These are phyloP conservation scores for Leccinum disarticulatum DNA, from an alignment of 768 basidiomycete species.

Conservation along the genomic window DNA sequence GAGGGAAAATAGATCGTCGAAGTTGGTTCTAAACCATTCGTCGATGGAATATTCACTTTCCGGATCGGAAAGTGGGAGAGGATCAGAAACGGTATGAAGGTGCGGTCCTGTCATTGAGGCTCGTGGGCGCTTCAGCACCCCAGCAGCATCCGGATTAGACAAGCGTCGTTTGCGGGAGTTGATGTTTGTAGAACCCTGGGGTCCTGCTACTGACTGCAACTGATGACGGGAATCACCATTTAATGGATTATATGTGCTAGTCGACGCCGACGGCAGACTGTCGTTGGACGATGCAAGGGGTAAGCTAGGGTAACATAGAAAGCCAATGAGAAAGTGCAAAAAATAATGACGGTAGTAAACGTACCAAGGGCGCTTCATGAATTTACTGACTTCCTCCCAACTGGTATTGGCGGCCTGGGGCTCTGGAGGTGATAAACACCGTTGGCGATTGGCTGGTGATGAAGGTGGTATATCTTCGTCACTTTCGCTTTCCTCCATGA, in stretches of 20 bases:
- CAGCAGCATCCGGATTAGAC: conserved; percentile 30
- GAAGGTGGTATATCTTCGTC: conserved; percentile 10
- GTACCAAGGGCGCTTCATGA: too few relatives aligned
- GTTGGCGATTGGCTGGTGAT: conserved; percentile 15
- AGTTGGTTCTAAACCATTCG: conserved; percentile 35
- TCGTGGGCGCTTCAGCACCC: conserved; percentile 29
- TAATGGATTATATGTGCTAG: too few relatives aligned
- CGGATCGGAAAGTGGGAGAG: conserved; percentile 8
- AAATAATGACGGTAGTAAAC: too few relatives aligned
- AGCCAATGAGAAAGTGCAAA: too few relatives aligned
- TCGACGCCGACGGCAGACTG: too few relatives aligned
- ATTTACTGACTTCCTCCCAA: too few relatives aligned
- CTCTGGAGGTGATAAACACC: conserved; percentile 1
- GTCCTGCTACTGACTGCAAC: too few relatives aligned
- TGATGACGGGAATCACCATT: too few relatives aligned
- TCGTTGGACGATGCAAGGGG: too few relatives aligned
- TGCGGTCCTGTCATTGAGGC: conserved; percentile 16
- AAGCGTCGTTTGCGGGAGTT: conserved; percentile 4
- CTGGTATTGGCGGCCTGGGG: too few relatives aligned
- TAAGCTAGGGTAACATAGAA: too few relatives aligned
- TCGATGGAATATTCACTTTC: conserved; percentile 29
- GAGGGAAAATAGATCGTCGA: conserved; percentile 20
- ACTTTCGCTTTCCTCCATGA: conserved; percentile 15
- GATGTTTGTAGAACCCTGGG: too few relatives aligned
- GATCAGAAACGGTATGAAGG: conserved; percentile 31